A percentile compares a stretch with the other conserved stretches of the same genome.
phyloP scores from a whole-genome alignment of 2,329 filamentous ascomycete species.

The Fusarium nanum region DNA sequence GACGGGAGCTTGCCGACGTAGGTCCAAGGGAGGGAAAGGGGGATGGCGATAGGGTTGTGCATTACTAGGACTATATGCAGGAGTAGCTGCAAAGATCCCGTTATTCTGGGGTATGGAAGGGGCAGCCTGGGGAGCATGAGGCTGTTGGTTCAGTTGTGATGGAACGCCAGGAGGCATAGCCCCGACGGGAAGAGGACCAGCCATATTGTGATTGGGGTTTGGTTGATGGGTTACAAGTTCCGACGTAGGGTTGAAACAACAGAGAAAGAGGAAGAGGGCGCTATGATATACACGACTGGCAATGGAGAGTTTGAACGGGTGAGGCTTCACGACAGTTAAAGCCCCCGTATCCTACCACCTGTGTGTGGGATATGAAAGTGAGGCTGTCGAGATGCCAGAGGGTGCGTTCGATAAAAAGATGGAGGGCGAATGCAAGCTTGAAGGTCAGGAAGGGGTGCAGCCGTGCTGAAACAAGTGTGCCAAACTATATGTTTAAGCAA shows the following conservation, averaged over 20 bases:
- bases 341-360: neutral
- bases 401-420: slow-evolving; percentile 31
- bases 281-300: slow-evolving; percentile 34
- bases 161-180: slow-evolving; percentile 22
- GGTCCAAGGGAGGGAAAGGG: slow-evolving; percentile 32
- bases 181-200: slow-evolving; percentile 7
- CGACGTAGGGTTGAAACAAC: slow-evolving; percentile 1
- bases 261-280: slow-evolving; percentile 12
- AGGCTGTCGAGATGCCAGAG: slow-evolving; percentile 35
- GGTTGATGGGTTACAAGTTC: slow-evolving; percentile 8
- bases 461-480: slow-evolving; percentile 10
- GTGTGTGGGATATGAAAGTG: slow-evolving; percentile 26
- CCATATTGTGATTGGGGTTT: slow-evolving; percentile 26
- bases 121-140: slow-evolving; percentile 7
- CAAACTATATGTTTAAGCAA: neutral
- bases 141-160: slow-evolving; percentile 15
- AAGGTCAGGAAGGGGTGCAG: slow-evolving; percentile 14
- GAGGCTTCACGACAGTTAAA: neutral
- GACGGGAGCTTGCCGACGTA: slow-evolving; percentile 29
- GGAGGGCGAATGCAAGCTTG: slow-evolving; percentile 31
- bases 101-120: slow-evolving; percentile 9
- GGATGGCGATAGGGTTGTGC: slow-evolving; percentile 15
- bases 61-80: slow-evolving; percentile 12
- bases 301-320: neutral
- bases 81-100: slow-evolving; percentile 9